Percentiles rank a stretch among this genome's conserved stretches.
These are phyloP conservation scores for Fusarium luffae DNA, from an alignment of 2,329 filamentous ascomycete species.

Conservation along the genomic window DNA sequence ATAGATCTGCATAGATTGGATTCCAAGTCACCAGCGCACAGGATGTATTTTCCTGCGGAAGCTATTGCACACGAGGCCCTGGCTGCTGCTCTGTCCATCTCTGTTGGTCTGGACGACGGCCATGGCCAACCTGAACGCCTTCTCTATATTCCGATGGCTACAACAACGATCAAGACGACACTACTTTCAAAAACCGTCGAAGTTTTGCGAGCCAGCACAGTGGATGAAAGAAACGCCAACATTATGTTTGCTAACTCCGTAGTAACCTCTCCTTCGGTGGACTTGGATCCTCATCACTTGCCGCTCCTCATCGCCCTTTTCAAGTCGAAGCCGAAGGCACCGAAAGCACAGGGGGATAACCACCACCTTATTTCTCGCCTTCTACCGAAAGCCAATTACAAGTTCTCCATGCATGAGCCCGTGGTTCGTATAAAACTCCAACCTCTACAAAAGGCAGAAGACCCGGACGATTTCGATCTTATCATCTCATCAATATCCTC, in stretches of 20 bases:
- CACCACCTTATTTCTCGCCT: conserved; percentile 86
- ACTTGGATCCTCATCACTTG: conserved; percentile 91
- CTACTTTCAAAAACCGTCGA: conserved; percentile 94
- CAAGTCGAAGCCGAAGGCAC: conserved; percentile 61
- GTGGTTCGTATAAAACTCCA: conserved; percentile 91
- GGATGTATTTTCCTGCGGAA: conserved; percentile 96
- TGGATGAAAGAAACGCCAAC: conserved; percentile 90
- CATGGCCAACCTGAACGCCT: conserved; percentile 85
- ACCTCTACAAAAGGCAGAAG: conserved; percentile 72
- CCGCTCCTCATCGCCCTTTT: conserved; percentile 84
- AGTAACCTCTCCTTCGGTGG: conserved; percentile 93
- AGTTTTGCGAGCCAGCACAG: conserved; percentile 75
- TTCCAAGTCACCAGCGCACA: conserved; percentile 90
- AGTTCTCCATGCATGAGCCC: conserved; percentile 96
- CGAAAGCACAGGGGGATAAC: conserved; percentile 55
- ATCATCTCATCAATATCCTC: conserved; percentile 96
- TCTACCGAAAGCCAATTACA: conserved; percentile 92
- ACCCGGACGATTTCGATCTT: conserved; percentile 88
- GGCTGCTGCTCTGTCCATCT: conserved; percentile 90
- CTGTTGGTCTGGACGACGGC: conserved; percentile 91
- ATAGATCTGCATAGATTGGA: conserved; percentile 93
- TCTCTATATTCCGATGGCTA: conserved; percentile 96
- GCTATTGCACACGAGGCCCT: conserved; percentile 96
- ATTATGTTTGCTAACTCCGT: conserved; percentile 97
- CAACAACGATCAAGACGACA: conserved; percentile 92